Base-by-base conservation (phyloP, 306 rosid species). In the Lithocarpus polystachyus region DNA sequence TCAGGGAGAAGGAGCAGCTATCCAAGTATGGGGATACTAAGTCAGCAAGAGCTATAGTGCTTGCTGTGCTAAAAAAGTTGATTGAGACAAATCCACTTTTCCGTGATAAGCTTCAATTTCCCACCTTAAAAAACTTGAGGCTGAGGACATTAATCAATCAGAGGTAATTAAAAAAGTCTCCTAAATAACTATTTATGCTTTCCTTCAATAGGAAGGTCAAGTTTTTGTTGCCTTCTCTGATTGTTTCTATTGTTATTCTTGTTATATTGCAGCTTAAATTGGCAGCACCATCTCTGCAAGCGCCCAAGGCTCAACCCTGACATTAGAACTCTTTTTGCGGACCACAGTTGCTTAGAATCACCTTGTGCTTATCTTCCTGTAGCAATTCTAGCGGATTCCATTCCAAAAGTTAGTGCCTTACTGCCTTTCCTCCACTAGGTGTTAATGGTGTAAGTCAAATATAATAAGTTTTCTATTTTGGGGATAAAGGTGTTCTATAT, bases 241-340 rank as follows among this genome's bases (percentile, higher is more conserved):
- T 43, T 71, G 68, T 45, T 48, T 48, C 56, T 59, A 20, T 4
- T 59, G 31, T 23, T 59, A 59, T 23, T 59, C 65, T 29, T 61
- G 26, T 88, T 71, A 82, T 62, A 57, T 82, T 81, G 88, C 96
- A 95, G 99, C 83, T 91, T 95, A 84, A 95, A 95, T 77, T 95
- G 99, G 99, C 99, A 95, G 87, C 99, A 95, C 84, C 99, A 95
- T 81, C 98, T 95, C 75, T 95, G 99, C 83, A 95, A 95, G 94
- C 93, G 86, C 73, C 99, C 99, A 33, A 90, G 97, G 89, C 78
- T 98, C 40, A 93, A 93, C 70, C 98, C 99, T 79, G 98, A 95
- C 88, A 95, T 95, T 79, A 95, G 93, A 89, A 95, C 99, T 84
- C 91, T 95, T 71, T 95, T 95, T 68, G 92, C 90, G 5, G 99